Evolutionary conservation across 306 rosid species (phyloP).

Genomic region (Corylus americana): DNA sequence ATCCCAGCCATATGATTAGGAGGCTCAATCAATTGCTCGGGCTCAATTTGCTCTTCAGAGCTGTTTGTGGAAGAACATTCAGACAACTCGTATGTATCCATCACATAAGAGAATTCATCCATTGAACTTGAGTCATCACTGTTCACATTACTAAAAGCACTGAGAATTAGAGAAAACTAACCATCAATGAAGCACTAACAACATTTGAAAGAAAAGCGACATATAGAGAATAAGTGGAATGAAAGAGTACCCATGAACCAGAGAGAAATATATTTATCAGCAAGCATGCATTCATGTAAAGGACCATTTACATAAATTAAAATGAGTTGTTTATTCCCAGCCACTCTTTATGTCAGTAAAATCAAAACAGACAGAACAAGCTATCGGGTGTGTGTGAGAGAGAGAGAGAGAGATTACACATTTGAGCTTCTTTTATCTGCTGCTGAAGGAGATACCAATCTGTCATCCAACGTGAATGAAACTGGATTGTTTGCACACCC

Average conservation of each 20-base stretch:
- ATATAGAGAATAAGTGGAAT: neutral
- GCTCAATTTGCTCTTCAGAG: constrained; percentile 58
- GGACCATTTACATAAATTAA: neutral
- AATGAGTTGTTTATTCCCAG: neutral
- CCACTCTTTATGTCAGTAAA: neutral
- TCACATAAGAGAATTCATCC: constrained; percentile 45
- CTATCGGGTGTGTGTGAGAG: neutral
- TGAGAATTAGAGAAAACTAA: constrained; percentile 43
- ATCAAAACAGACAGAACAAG: neutral
- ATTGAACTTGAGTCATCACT: constrained; percentile 57
- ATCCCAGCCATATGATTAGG: constrained; percentile 38
- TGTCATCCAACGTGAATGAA: constrained; percentile 40
- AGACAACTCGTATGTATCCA: constrained; percentile 48
- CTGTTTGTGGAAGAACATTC: constrained; percentile 57
- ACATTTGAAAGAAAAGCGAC: constrained; percentile 26
- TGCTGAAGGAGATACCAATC: constrained; percentile 34
- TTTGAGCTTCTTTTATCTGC: constrained; percentile 46
- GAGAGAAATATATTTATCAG: constrained; percentile 2
- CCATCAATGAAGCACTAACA: constrained; percentile 33
- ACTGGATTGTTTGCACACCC: constrained; percentile 38
- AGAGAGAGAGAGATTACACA: constrained; percentile 54
- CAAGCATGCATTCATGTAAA: neutral
- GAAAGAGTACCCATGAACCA: neutral
- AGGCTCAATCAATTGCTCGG: constrained; percentile 44
- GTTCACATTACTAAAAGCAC: constrained; percentile 44